Evolutionary conservation across 1,284 basidiomycete genomes (phyloP).

Genomic region (Cryptococcus amylolentus): DNA sequence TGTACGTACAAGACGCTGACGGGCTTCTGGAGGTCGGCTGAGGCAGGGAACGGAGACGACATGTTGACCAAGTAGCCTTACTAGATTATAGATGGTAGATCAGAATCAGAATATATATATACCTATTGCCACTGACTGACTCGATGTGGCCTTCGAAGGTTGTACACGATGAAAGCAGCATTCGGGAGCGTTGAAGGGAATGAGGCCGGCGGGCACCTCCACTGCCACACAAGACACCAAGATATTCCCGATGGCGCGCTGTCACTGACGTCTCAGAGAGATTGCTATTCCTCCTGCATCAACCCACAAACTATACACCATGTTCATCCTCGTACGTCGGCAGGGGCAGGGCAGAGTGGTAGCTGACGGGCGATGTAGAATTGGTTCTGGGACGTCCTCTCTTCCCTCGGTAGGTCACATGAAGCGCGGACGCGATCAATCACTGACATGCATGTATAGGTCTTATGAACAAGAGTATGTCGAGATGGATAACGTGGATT

Average conservation of each 20-base stretch:
- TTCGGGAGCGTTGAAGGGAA: too few relatives aligned
- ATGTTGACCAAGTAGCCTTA: neutral
- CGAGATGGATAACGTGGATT: neutral
- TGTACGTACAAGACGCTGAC: constrained; percentile 48
- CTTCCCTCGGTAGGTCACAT: constrained; percentile 69
- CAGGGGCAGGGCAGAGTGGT: neutral
- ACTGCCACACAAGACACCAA: neutral
- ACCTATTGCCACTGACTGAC: too few relatives aligned
- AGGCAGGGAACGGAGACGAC: neutral
- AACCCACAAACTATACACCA: constrained; percentile 1
- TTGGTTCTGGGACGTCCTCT: constrained; percentile 93
- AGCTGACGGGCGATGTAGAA: constrained; percentile 49
- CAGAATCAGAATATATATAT: neutral
- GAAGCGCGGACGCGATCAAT: neutral
- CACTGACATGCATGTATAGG: constrained; percentile 55
- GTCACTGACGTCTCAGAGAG: neutral
- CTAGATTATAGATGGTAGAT: neutral
- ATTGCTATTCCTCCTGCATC: neutral
- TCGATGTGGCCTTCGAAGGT: too few relatives aligned
- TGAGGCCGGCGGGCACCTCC: neutral
- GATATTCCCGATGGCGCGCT: neutral
- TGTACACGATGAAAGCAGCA: too few relatives aligned
- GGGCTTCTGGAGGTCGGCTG: constrained; percentile 26
- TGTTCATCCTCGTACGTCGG: constrained; percentile 22
- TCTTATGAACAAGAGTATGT: constrained; percentile 85